Evolutionary conservation across 73 alveolate species (phyloP).

Genomic region (Tetrahymena malaccensis): DNA sequence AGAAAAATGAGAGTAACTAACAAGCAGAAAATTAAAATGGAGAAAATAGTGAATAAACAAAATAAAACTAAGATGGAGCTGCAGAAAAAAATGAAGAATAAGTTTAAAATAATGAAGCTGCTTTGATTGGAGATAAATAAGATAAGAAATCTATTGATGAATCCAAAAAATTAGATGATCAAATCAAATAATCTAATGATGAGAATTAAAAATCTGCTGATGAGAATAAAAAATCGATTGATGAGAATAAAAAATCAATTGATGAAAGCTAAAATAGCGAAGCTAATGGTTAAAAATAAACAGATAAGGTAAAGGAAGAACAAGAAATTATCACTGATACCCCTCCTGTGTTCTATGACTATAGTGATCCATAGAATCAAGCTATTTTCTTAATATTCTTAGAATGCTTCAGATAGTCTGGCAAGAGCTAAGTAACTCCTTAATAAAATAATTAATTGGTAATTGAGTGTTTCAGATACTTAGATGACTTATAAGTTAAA

Average conservation of each 20-base stretch:
- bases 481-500: background rate
- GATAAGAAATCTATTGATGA: background rate
- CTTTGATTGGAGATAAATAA: background rate
- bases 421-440: background rate
- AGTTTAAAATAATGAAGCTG: background rate
- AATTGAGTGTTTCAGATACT: background rate
- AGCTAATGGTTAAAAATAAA: background rate
- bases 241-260: background rate
- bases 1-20: background rate
- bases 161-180: background rate
- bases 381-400: background rate
- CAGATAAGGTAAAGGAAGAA: background rate
- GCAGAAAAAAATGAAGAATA: background rate
- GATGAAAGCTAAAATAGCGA: background rate
- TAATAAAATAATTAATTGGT: background rate
- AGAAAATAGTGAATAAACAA: background rate
- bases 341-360: background rate
- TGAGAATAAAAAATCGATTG: background rate
- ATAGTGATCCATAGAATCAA: background rate
- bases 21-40: background rate
- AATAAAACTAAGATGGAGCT: background rate
- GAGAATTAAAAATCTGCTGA: background rate
- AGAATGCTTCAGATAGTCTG: background rate
- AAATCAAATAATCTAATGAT: background rate
- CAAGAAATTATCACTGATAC: background rate